Evolutionary conservation across 177 flowering plant species (phyloP), one percentile per base, ranked within the genome.

Genomic region (Tripterygium wilfordii): DNA sequence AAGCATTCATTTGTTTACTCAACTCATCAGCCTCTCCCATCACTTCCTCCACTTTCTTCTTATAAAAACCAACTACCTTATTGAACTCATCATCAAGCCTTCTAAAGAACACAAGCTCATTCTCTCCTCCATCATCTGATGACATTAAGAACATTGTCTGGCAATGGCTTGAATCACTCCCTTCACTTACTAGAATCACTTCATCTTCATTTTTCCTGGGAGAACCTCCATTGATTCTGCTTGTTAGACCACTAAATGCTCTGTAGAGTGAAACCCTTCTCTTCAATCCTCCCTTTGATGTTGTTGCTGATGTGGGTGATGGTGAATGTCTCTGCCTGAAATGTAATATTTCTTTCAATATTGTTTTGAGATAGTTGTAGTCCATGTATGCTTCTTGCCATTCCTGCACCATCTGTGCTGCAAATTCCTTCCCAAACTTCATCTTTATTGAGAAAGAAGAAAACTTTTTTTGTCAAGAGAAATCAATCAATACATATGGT

Each of bases 321-420:
- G 18, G 61, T 18, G 12, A 4, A 67, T 29, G 53, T 27, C 31
- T 60, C n/a, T n/a, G n/a, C n/a, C n/a, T 64, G 52, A 53, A 62
- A 8, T 6, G 32, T 14, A 25, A 46, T 28, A 80, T 53, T 1
- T 69, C 70, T 22, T 67, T 73, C 32, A 80, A 32, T 23, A 62
- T 51, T 35, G 32, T 59, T 33, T 77, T 80, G 15, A 80, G 68
- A 12, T 33, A 60, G 32, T 58, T 51, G 55, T 78, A 80, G 54
- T 80, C 71, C 64, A 77, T 70, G 57, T 77, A 72, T 3, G 83
- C 79, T 28, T 72, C 77, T 48, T 66, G 72, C 86, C 87, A 80
- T 56, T 80, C 83, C 8, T 77, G 81, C 70, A 78, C 81, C 78
- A 70, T 72, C 43, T 80, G 77, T 3, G 61, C 47, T 28, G 56